Percentiles rank a stretch among this genome's conserved stretches.
These are phyloP conservation scores for Lycium barbarum DNA, from an alignment of 257 asterid species.

Conservation along the genomic window DNA sequence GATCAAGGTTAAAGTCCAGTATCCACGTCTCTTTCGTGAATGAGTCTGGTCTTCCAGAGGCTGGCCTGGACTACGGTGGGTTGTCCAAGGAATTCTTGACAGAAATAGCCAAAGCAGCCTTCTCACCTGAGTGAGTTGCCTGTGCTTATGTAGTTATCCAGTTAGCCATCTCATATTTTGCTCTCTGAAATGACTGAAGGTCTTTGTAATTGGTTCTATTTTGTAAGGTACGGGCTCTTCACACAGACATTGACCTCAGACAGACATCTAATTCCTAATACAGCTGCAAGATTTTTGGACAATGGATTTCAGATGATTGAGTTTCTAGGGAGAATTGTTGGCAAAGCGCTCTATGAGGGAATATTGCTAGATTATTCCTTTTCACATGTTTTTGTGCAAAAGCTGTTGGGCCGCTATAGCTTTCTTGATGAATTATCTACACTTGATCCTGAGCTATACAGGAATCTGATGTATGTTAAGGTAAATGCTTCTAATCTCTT, in stretches of 20 bases:
- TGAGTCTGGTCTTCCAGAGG: constrained; percentile 97
- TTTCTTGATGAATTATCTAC: constrained; percentile 93
- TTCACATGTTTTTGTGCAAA: constrained; percentile 95
- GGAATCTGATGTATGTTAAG: constrained; percentile 92
- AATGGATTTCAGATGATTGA: constrained; percentile 88
- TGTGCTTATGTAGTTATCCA: constrained; percentile 26
- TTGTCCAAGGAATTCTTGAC: constrained; percentile 95
- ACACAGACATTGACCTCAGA: constrained; percentile 88
- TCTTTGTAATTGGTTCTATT: constrained; percentile 28
- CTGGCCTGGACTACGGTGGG: constrained; percentile 99
- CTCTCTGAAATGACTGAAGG: constrained; percentile 35
- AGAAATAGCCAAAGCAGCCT: constrained; percentile 81
- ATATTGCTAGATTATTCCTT: constrained; percentile 85
- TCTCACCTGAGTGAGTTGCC: constrained; percentile 81
- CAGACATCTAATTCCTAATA: constrained; percentile 81
- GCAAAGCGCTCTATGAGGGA: constrained; percentile 98
- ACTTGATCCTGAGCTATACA: constrained; percentile 93
- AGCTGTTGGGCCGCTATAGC: constrained; percentile 94
- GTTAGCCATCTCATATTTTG: constrained; percentile 2
- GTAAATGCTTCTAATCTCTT: constrained; percentile 50
- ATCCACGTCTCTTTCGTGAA: constrained; percentile 91
- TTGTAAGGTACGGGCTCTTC: constrained; percentile 83
- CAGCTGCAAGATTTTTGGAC: constrained; percentile 84
- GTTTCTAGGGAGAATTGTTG: constrained; percentile 91
- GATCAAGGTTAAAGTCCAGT: constrained; percentile 79